Percentiles rank a stretch among this genome's conserved stretches.
These are phyloP conservation scores for Lasiodiplodia gonubiensis DNA, from an alignment of 2,329 filamentous ascomycete genomes.

Conservation along the genomic window DNA sequence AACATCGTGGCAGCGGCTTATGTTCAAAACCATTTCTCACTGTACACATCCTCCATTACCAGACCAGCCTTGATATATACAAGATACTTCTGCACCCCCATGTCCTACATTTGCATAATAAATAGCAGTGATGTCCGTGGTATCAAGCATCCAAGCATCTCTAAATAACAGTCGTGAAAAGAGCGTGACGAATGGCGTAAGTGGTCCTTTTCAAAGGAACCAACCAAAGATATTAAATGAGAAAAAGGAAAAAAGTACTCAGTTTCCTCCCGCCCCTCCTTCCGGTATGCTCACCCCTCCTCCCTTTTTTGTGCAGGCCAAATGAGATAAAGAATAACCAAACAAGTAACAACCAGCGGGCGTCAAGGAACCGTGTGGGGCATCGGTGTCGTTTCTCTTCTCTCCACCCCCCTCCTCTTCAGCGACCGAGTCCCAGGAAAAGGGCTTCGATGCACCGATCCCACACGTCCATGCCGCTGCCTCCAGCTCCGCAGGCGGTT, in stretches of 20 bases:
- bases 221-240: neutral
- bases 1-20: neutral
- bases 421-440: conserved; percentile 14
- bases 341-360: no score
- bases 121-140: neutral
- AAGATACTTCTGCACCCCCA: neutral
- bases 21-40: neutral
- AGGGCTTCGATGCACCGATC: conserved; percentile 19
- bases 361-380: neutral
- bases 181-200: neutral
- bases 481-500: conserved; percentile 5
- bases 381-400: neutral
- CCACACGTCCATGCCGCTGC: conserved; percentile 21
- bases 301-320: neutral
- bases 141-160: conserved; percentile 1
- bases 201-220: neutral
- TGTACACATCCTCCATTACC: neutral
- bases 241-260: neutral
- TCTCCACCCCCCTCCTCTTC: neutral
- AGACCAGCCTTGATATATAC: neutral
- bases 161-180: neutral
- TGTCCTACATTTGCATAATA: neutral
- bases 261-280: neutral
- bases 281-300: neutral
- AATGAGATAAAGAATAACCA: no score